Evolutionary conservation across 73 alveolate genomes (phyloP), one percentile per base, ranked within the genome.

Genomic region (Paramecium octaurelia): DNA sequence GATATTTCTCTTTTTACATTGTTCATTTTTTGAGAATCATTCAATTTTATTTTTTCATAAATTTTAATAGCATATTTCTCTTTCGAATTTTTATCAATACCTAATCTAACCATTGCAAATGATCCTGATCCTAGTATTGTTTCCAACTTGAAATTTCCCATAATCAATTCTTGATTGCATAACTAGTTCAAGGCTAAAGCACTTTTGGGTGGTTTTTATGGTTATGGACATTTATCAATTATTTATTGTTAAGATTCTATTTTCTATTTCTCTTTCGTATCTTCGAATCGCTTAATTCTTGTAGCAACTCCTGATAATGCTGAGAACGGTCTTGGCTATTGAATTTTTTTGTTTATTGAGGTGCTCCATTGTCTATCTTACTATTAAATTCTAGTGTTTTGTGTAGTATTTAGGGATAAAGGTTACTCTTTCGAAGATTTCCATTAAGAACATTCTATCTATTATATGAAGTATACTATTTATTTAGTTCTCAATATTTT

Each of bases 101-200:
- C 98, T 18, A 89, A 85, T 92, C 96, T 96, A 7, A 97, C 99
- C 5, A 94, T 93, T 11, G 99, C 99, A 93, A 96, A 97, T 3
- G 99, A 98, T 29, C 99, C 99, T 75, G 94, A 92, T n/a, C 99
- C 99, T 0, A 97, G 20, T 43, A 92, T 95, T 44, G 95, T 40
- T 70, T 89, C 94, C 9, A 89, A 50, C 73, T 73, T 89, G 29
- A 70, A 89, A 44, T 89, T 89, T 35, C 75, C 75, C 50, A 89
- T 89, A 10, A 34, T 40, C 29, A 70, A 18, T 11, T 89, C 92
- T 31, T 89, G 35, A 73, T 42, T 46, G 31, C 91, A 80, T 24
- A 80, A 35, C 2, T 80, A 21, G 27, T 80, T 80, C 16, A 80
- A 44, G 1, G 34, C 75, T 80, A 80, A 35, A 11, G 64, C 48